Evolutionary conservation across 805 yeast species (phyloP).

Genomic region (Candida alai): DNA sequence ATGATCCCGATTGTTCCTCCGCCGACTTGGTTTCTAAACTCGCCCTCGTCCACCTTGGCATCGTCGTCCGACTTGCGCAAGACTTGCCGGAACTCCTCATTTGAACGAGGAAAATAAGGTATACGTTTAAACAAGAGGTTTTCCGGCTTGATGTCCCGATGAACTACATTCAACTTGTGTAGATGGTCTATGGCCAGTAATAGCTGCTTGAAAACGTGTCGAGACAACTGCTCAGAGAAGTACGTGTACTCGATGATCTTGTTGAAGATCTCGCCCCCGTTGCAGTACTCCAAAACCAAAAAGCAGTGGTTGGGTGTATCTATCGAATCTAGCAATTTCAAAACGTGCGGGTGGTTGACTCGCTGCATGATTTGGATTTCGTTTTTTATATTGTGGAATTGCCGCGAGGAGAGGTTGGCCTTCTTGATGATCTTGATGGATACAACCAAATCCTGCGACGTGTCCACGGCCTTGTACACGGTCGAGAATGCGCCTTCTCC

Average conservation of each 20-base stretch:
- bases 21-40: conserved; percentile 48
- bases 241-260: conserved; percentile 76
- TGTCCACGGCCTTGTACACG: conserved; percentile 69
- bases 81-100: conserved; percentile 19
- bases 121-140: conserved; percentile 63
- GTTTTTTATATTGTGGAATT: conserved; percentile 55
- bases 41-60: conserved; percentile 60
- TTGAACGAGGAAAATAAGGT: conserved; percentile 39
- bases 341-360: conserved; percentile 57
- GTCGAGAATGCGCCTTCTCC: conserved; percentile 92
- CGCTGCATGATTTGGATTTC: conserved; percentile 74
- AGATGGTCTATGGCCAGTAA: conserved; percentile 66
- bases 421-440: conserved; percentile 79
- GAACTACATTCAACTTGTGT: conserved; percentile 67
- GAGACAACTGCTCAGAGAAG: conserved; percentile 65
- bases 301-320: conserved; percentile 55
- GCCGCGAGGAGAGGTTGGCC: conserved; percentile 46
- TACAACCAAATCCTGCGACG: conserved; percentile 31
- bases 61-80: conserved; percentile 55
- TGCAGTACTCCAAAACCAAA: conserved; percentile 61
- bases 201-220: conserved; percentile 71
- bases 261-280: conserved; percentile 80
- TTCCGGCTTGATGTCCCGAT: conserved; percentile 81
- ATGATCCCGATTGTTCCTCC: conserved; percentile 63
- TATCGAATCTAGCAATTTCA: conserved; percentile 49